Evolutionary conservation across 2,329 filamentous ascomycete genomes (phyloP).

Genomic region (Aureobasidium subglaciale): DNA sequence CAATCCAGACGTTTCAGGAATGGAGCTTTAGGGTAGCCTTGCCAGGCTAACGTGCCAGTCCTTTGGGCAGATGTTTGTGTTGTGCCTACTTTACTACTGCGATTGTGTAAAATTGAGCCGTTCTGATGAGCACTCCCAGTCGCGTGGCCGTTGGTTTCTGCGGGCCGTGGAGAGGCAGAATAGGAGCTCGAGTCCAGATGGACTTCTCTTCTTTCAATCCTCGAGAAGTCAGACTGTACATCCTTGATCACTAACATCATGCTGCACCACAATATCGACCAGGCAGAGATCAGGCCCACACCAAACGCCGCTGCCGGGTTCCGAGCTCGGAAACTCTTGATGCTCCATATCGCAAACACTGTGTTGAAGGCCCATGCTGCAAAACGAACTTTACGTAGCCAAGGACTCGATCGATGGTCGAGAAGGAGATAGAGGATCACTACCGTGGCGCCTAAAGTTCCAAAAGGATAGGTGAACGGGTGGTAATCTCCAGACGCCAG

Average conservation of each 20-base stretch:
- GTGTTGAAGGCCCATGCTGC: slow-evolving; percentile 39
- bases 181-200: not conserved
- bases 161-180: not conserved
- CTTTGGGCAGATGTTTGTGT: slow-evolving; percentile 19
- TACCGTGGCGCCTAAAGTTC: slow-evolving; percentile 31
- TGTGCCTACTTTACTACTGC: slow-evolving; percentile 20
- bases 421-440: slow-evolving; percentile 46
- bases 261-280: slow-evolving; percentile 48
- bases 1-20: slow-evolving; percentile 51
- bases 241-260: slow-evolving; percentile 50
- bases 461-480: slow-evolving; percentile 41
- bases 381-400: slow-evolving; percentile 37
- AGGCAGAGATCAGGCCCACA: slow-evolving; percentile 48
- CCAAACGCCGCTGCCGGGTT: slow-evolving; percentile 47
- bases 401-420: slow-evolving; percentile 37
- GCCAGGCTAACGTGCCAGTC: slow-evolving; percentile 43
- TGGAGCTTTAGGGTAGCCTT: slow-evolving; percentile 41
- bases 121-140: not conserved
- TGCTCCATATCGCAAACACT: slow-evolving; percentile 37
- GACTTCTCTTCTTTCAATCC: slow-evolving; percentile 41
- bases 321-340: slow-evolving; percentile 40
- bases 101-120: slow-evolving; percentile 14
- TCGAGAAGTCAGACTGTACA: slow-evolving; percentile 47
- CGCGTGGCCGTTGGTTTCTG: slow-evolving; percentile 7
- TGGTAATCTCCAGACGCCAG: slow-evolving; percentile 34